Conservation (phyloP, 441 rosid species). For the Jatropha podagrica region DNA sequence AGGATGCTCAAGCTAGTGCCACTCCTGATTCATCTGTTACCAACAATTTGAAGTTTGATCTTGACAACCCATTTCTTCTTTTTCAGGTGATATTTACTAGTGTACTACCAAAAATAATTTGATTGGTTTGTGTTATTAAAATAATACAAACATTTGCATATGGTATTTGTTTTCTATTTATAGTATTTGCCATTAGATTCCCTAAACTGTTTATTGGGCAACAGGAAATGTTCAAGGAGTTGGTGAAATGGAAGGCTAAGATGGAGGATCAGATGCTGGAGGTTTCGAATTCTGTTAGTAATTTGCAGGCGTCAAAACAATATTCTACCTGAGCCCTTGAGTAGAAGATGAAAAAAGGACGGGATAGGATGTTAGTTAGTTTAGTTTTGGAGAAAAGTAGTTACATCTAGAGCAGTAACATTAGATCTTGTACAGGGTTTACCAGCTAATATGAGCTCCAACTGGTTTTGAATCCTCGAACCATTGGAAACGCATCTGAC, state of each 20-base stretch:
- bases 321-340: constrained; percentile 13
- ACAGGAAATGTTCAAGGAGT: constrained; percentile 71
- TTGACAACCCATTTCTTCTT: constrained; percentile 42
- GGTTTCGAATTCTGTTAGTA: constrained; percentile 46
- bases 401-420: constrained; percentile 10
- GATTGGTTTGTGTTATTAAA: neutral
- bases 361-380: constrained; percentile 25
- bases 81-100: constrained; percentile 56
- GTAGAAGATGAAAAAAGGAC: constrained; percentile 23
- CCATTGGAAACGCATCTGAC: constrained; percentile 5
- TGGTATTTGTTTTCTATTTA: neutral
- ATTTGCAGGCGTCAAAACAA: constrained; percentile 46
- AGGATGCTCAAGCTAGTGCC: constrained; percentile 51
- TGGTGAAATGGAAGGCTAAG: constrained; percentile 71
- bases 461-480: neutral
- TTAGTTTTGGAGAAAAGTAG: neutral
- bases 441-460: constrained; percentile 18
- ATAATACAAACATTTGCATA: neutral
- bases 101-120: neutral
- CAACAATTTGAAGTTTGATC: constrained; percentile 50
- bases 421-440: constrained; percentile 49
- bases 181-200: neutral
- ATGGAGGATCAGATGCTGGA: constrained; percentile 70
- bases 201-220: constrained; percentile 14
- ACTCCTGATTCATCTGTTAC: constrained; percentile 66